Percentiles rank a stretch among this genome's conserved stretches.
Evolutionary conservation across 352 stramenopile species (phyloP).

Genomic region (Discostella stelligera): DNA sequence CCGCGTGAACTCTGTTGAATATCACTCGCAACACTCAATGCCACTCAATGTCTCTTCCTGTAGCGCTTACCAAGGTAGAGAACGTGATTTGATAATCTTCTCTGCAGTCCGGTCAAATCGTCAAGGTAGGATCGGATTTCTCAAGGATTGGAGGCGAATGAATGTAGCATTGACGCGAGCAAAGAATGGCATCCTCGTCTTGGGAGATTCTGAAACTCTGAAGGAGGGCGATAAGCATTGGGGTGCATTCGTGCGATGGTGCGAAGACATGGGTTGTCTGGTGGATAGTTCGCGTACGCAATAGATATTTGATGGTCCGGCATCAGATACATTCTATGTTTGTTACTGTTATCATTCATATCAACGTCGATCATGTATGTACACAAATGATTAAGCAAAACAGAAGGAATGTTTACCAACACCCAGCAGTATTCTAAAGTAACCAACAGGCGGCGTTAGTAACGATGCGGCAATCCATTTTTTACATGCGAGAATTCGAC

Average conservation of each 20-base stretch:
- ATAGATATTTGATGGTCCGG: background rate
- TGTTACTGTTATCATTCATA: too few species aligned
- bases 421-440: too few species aligned
- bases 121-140: slow-evolving; percentile 81
- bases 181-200: slow-evolving; percentile 78
- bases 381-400: too few species aligned
- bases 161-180: slow-evolving; percentile 87
- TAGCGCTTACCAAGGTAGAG: slow-evolving; percentile 94
- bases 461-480: background rate
- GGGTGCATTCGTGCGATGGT: slow-evolving; percentile 77
- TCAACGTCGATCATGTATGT: too few species aligned
- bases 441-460: background rate
- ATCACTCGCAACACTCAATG: background rate
- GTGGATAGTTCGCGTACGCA: slow-evolving; percentile 17
- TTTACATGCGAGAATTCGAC: slow-evolving; percentile 90
- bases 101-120: slow-evolving; percentile 89
- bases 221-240: slow-evolving; percentile 77
- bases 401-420: too few species aligned
- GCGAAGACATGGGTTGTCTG: slow-evolving; percentile 55
- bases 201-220: slow-evolving; percentile 82
- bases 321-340: too few species aligned
- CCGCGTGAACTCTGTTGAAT: background rate
- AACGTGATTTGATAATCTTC: slow-evolving; percentile 99
- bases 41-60: background rate
- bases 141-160: slow-evolving; percentile 82